These are phyloP conservation scores for Moringa oleifera DNA, from an alignment of 345 rosid species.

Conservation along the genomic window DNA sequence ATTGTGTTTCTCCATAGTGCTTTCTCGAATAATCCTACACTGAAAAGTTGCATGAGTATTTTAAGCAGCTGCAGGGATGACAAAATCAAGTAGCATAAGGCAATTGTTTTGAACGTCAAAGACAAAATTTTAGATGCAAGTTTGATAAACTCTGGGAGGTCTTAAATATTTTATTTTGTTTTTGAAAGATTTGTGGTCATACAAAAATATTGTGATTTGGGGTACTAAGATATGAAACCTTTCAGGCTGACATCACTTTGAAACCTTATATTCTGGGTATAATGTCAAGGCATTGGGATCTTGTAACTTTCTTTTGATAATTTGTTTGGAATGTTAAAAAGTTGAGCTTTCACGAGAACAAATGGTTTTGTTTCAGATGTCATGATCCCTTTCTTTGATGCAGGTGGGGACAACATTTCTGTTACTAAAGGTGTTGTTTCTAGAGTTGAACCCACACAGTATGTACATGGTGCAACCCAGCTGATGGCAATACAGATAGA, in stretches of 20 bases:
- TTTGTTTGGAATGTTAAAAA: neutral
- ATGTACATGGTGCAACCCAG: constrained; percentile 80
- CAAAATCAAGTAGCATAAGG: neutral
- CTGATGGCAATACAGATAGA: constrained; percentile 93
- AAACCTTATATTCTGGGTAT: neutral
- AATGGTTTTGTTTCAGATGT: neutral
- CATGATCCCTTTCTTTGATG: constrained; percentile 11
- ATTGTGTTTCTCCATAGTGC: no score
- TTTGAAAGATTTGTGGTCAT: no score
- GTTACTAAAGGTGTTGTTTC: constrained; percentile 96
- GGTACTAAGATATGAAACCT: no score
- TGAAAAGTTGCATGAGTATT: neutral
- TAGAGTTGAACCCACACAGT: constrained; percentile 87
- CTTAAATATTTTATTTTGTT: no score
- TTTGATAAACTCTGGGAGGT: neutral
- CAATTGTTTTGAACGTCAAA: neutral
- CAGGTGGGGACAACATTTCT: constrained; percentile 94
- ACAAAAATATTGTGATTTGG: no score
- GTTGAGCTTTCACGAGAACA: neutral
- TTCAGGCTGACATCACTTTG: no score
- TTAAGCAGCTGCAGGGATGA: neutral
- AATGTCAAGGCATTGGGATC: neutral
- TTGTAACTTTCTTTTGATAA: neutral
- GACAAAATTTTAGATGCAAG: no score
- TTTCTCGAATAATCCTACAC: no score